Conservation (phyloP, 2,329 filamentous ascomycete genomes). For the Trichoderma sp. region DNA sequence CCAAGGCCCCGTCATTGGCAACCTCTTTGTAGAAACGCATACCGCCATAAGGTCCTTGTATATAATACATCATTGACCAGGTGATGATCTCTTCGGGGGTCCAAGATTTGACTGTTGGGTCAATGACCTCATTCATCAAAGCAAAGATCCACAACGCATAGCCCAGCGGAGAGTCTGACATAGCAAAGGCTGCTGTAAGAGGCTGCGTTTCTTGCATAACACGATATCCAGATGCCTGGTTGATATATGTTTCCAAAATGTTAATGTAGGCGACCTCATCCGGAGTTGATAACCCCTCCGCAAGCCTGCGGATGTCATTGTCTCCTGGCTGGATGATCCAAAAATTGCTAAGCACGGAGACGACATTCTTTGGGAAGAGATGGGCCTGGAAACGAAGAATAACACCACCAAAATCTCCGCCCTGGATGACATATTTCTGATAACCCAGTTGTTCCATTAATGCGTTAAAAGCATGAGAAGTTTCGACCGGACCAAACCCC, state of each 20-base stretch:
- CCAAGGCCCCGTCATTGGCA: background rate
- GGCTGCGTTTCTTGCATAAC: background rate
- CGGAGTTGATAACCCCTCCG: background rate
- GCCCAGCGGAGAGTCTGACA: background rate
- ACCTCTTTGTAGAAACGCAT: slow-evolving; percentile 1
- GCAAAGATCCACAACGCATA: background rate
- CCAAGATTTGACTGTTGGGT: background rate
- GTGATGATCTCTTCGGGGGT: background rate
- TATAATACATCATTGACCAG: slow-evolving; percentile 10
- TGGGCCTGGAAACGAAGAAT: background rate
- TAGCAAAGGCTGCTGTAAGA: background rate
- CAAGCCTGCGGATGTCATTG: background rate
- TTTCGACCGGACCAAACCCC: background rate
- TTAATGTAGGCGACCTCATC: background rate
- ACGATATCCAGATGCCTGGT: background rate
- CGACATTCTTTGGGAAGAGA: background rate
- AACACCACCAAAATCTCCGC: background rate
- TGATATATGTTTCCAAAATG: background rate
- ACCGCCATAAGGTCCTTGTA: background rate
- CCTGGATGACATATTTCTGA: background rate
- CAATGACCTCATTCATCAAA: background rate
- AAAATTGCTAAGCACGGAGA: background rate
- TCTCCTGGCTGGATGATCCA: background rate
- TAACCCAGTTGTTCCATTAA: background rate
- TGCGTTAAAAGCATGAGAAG: background rate